Evolutionary conservation across 257 asterid species (phyloP), one percentile per base, ranked within the genome.

Genomic region (Gynochthodes officinalis): DNA sequence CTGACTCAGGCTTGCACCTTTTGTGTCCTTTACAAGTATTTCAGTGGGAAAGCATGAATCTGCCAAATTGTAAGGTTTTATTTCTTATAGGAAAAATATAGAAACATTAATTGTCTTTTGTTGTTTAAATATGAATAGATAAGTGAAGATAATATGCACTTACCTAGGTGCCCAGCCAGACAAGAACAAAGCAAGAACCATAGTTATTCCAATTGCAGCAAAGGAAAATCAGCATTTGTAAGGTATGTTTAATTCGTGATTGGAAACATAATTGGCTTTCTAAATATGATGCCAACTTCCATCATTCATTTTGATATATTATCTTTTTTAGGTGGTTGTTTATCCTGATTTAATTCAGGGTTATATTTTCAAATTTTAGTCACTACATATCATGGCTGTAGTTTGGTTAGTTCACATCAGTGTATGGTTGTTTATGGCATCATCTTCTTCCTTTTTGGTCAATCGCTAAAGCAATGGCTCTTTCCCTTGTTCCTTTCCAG

Each of bases 1-100:
- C 64, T 93, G 77, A 76, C 73, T 57, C 62, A 37, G 76, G 84
- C 74, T 61, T 69, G 39, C 69, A 54, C 4, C 74, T 23, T 57
- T 52, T 23, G 2, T 60, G 66, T 28, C 8, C 55, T 37, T 27
- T 14, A 35, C 33, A 53, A 53, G 46, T 37, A 25, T 42, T 33
- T 37, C 21, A 27, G 12, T 65, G 25, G 7, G 25, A 50, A 50
- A 50, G 57, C 25, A 39, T 21, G 49, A 63, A 28, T 70, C 44
- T 27, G 39, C 71, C 49, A 64, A 25, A 7, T 46, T 44, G 3
- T 49, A 15, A 44, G 27, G 44, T 61, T 46, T 44, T 16, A 46
- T 48, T 25, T 43, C 25, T 33, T 27, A 5, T 14, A 44, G 42
- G 39, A 28, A 54, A 54, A 54, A 23, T 54, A n/a, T 27, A 8